Conservation (phyloP, 768 basidiomycete species). For the Auricularia heimuer region DNA sequence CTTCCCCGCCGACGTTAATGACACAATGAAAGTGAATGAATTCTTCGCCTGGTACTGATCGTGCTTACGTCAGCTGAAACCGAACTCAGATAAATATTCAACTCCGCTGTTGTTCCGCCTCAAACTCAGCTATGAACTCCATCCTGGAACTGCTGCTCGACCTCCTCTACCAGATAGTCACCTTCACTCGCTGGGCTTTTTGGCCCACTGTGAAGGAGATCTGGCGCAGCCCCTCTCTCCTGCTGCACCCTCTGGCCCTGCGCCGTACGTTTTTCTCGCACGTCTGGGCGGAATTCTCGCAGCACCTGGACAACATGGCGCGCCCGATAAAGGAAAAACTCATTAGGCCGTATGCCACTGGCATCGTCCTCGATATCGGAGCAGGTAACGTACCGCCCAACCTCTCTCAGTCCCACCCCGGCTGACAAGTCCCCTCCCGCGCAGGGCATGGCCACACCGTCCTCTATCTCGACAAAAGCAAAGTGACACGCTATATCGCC, state of each 20-base stretch:
- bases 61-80: no score
- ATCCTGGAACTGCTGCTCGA: not conserved
- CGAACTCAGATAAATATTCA: no score
- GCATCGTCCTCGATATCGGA: slow-evolving; percentile 58
- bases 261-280: slow-evolving; percentile 49
- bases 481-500: slow-evolving; percentile 15
- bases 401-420: not conserved
- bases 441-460: slow-evolving; percentile 11
- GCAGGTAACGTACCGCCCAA: slow-evolving; percentile 36
- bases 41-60: no score
- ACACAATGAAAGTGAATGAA: no score
- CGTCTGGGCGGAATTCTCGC: slow-evolving; percentile 45
- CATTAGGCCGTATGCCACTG: slow-evolving; percentile 44
- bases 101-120: not conserved
- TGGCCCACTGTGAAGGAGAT: slow-evolving; percentile 37
- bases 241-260: slow-evolving; percentile 35
- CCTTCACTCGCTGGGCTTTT: slow-evolving; percentile 16
- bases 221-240: slow-evolving; percentile 30
- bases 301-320: slow-evolving; percentile 34
- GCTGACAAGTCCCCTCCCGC: not conserved
- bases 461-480: slow-evolving; percentile 10
- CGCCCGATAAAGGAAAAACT: slow-evolving; percentile 34
- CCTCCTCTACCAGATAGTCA: not conserved
- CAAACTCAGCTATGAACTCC: not conserved
- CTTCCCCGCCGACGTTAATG: no score